Evolutionary conservation across 352 stramenopile species (phyloP).

Genomic region (Phytophthora pini): DNA sequence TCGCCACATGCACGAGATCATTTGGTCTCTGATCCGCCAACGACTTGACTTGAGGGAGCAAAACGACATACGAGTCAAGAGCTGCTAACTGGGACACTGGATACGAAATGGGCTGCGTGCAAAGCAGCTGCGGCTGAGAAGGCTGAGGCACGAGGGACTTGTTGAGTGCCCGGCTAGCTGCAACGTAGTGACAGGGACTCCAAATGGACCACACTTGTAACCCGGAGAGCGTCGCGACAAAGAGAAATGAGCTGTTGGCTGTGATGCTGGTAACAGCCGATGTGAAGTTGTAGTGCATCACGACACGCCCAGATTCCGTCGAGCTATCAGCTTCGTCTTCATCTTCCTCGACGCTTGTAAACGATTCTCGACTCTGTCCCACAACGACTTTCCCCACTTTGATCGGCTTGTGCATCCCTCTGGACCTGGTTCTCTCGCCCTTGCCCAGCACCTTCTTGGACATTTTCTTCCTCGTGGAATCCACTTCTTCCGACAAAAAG

Average conservation of each 20-base stretch:
- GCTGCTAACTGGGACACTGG: slow-evolving; percentile 66
- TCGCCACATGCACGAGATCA: slow-evolving; percentile 53
- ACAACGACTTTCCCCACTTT: slow-evolving; percentile 41
- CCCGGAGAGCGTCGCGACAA: slow-evolving; percentile 69
- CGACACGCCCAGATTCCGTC: slow-evolving; percentile 67
- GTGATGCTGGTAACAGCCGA: slow-evolving; percentile 67
- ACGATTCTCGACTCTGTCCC: slow-evolving; percentile 40
- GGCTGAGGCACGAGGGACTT: slow-evolving; percentile 67
- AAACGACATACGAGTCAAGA: slow-evolving; percentile 78
- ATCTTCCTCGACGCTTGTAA: slow-evolving; percentile 39
- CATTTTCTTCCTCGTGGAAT: slow-evolving; percentile 82
- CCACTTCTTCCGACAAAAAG: slow-evolving; percentile 74
- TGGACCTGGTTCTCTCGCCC: slow-evolving; percentile 50
- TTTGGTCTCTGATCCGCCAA: slow-evolving; percentile 23
- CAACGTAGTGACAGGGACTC: slow-evolving; percentile 85
- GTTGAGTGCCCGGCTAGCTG: slow-evolving; percentile 67
- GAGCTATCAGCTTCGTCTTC: slow-evolving; percentile 26
- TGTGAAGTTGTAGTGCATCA: slow-evolving; percentile 88
- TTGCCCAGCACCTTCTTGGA: slow-evolving; percentile 75
- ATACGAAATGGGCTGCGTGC: slow-evolving; percentile 68
- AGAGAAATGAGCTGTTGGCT: slow-evolving; percentile 88
- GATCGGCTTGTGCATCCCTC: slow-evolving; percentile 51
- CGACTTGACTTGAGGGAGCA: slow-evolving; percentile 53
- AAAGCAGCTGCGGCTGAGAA: slow-evolving; percentile 74
- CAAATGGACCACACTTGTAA: slow-evolving; percentile 89